A percentile compares a stretch with the other conserved stretches of the same genome.
phyloP scores from a whole-genome alignment of 768 basidiomycete genomes.

The Infundibulicybe gibba region DNA sequence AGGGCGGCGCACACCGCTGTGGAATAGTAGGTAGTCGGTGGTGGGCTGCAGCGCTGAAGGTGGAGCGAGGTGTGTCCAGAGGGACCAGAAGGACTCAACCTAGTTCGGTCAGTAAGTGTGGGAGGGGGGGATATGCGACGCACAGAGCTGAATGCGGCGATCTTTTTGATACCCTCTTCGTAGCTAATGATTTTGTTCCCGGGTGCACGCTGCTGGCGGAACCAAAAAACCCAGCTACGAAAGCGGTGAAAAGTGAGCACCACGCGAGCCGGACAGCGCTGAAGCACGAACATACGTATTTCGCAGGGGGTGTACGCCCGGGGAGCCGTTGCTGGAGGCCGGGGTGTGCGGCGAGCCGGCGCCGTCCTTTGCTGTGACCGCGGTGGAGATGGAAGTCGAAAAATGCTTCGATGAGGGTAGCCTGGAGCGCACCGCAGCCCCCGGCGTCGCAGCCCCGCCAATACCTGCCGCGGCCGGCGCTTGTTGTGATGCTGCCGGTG shows the following conservation, averaged over 20 bases:
- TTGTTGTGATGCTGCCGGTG: slow-evolving; percentile 17
- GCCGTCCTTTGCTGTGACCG: slow-evolving; percentile 36
- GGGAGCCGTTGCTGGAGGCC: slow-evolving; percentile 28
- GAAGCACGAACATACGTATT: slow-evolving; percentile 82
- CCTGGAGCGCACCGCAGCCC: slow-evolving; percentile 35
- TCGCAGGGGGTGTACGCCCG: slow-evolving; percentile 67
- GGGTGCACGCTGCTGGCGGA: slow-evolving; percentile 84
- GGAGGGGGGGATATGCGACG: slow-evolving; percentile 20
- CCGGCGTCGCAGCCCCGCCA: not conserved
- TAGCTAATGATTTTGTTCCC: slow-evolving; percentile 89
- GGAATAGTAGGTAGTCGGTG: slow-evolving; percentile 93
- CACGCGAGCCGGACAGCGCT: slow-evolving; percentile 13
- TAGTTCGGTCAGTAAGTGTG: slow-evolving; percentile 21
- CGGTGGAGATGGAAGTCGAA: slow-evolving; percentile 36
- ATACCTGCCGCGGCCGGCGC: slow-evolving; percentile 17
- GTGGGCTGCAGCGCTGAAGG: slow-evolving; percentile 84
- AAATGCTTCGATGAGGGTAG: slow-evolving; percentile 70
- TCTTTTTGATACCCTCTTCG: slow-evolving; percentile 92
- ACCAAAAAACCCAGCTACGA: slow-evolving; percentile 87
- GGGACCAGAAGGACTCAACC: slow-evolving; percentile 95
- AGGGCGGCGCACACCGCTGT: slow-evolving; percentile 78
- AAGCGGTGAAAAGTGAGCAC: slow-evolving; percentile 14
- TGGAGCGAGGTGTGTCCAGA: slow-evolving; percentile 87
- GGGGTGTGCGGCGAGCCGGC: slow-evolving; percentile 23
- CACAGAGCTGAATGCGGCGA: slow-evolving; percentile 86